These are phyloP conservation scores for cucumber (Cucumis sativus) DNA, from an alignment of 306 rosid genomes.

Conservation along the genomic window Cucumber_9930_V3 NC_026660.2:5390501-5391000, in stretches of 20 bases:
- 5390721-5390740: conserved; percentile 48
- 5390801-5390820: not conserved
- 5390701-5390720: conserved; percentile 97
- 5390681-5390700: conserved; percentile 92
- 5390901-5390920: not conserved
- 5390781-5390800: not conserved
- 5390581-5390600: not conserved
- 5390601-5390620: not conserved
- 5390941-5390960: not conserved
- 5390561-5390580: not conserved
- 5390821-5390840: not conserved
- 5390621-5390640: not conserved
- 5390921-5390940: not conserved
- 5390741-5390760: not conserved
- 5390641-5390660: conserved; percentile 71
- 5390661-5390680: conserved; percentile 99
- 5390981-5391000: not conserved
- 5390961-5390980: not conserved
- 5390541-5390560: not conserved
- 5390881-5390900: not conserved
- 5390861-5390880: not conserved
- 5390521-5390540: not conserved
- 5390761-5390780: not conserved
- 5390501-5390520: not conserved
- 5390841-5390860: not conserved